Base-by-base conservation (phyloP, 73 alveolate genomes). In the Paramecium primaurelia region DNA sequence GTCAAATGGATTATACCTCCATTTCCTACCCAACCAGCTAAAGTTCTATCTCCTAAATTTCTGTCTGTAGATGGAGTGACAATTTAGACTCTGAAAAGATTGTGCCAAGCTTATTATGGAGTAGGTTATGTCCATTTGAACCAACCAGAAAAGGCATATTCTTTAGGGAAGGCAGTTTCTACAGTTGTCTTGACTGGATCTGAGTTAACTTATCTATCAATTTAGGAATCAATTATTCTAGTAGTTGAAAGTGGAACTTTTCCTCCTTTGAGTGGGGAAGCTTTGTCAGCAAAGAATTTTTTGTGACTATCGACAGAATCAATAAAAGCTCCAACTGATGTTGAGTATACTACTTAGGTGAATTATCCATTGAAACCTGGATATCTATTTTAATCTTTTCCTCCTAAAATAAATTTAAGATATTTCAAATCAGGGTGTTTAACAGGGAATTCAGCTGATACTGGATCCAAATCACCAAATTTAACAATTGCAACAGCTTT, bases 321-420 rank as follows among this genome's bases (percentile, higher is more conserved):
- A 20, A 80, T 47, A 20, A 80, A 80, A 0, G 91, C 75, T 8
- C 91, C 91, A 3, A 47, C 47, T 45, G 47, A 28, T n/a, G 91
- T 47, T 44, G 77, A 42, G 47, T 32, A 47, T 10, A 28, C 8
- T 20, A 80, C 91, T 80, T 28, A 40, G 10, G 91, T 80, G 22
- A 80, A 80, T 25, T 32, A 14, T 32, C 91, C 91, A 22, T 80
- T 80, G 75, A 80, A 80, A n/a, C 91, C 91, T 45, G 91, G 91
- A 26, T 80, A 80, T 80, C 91, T 80, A 10, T 80, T 49, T 45
- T 80, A 18, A 45, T 80, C 91, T 14, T 80, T 80, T 45, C 91
- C 91, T 11, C 91, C 91, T n/a, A 80, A 80, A 20, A 80, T 80
- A 30, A 80, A 80, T 80, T 44, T 80, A 22, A 80, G 42, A 44